These are phyloP conservation scores for Alternaria triticina DNA, from an alignment of 2,329 filamentous ascomycete species.

Conservation along the genomic window DNA sequence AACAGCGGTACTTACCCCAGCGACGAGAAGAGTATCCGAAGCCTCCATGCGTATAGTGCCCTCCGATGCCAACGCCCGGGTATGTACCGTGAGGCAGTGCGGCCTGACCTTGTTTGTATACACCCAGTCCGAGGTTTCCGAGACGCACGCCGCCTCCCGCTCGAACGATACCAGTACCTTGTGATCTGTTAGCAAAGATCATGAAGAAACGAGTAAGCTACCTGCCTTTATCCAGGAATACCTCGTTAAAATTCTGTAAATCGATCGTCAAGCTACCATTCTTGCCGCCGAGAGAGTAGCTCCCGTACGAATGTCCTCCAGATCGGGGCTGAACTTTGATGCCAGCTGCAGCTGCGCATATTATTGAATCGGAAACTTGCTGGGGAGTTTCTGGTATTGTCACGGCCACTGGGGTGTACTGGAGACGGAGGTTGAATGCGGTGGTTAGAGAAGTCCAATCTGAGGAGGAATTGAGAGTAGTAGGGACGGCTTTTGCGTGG, in stretches of 20 bases:
- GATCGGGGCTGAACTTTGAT: constrained; percentile 64
- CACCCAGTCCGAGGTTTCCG: constrained; percentile 34
- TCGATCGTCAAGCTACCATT: constrained; percentile 50
- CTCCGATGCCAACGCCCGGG: constrained; percentile 46
- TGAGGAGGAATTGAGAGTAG: neutral
- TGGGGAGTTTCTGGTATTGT: constrained; percentile 57
- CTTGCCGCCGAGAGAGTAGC: constrained; percentile 53
- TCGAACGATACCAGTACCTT: constrained; percentile 45
- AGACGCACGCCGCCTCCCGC: constrained; percentile 57
- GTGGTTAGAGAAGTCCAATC: constrained; percentile 1
- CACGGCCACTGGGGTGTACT: constrained; percentile 57
- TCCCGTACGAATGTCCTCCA: constrained; percentile 66
- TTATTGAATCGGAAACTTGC: constrained; percentile 61
- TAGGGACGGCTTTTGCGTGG: neutral
- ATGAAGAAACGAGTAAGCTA: constrained; percentile 46
- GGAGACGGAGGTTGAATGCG: constrained; percentile 24
- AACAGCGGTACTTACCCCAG: constrained; percentile 21
- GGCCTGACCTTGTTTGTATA: constrained; percentile 31
- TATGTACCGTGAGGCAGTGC: constrained; percentile 59
- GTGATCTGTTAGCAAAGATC: constrained; percentile 19
- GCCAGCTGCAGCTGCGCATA: constrained; percentile 57
- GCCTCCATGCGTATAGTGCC: constrained; percentile 34
- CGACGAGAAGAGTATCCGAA: constrained; percentile 30
- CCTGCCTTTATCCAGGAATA: constrained; percentile 48
- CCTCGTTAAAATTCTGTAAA: constrained; percentile 10